Conservation (phyloP, 2,329 filamentous ascomycete genomes). For the Dactylellina parvicollis region DNA sequence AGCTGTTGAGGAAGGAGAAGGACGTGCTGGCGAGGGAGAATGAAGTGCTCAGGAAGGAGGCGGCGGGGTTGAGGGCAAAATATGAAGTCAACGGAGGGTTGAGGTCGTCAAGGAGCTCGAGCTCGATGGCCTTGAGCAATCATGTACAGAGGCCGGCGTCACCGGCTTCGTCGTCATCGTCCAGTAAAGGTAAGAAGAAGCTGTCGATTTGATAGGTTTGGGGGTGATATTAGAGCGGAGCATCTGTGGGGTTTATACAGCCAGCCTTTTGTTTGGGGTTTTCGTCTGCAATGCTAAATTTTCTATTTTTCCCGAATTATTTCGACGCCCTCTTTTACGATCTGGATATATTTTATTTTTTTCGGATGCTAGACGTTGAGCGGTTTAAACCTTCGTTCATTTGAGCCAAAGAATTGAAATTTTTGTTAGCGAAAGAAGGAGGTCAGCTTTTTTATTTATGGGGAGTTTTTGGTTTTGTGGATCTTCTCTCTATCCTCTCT, state of each 20-base stretch:
- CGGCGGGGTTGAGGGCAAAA: conserved; percentile 58
- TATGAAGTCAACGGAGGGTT: conserved; percentile 11
- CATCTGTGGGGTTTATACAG: not conserved
- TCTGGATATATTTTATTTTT: no score
- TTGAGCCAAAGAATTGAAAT: no score
- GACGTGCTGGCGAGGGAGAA: conserved; percentile 68
- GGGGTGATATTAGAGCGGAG: not conserved
- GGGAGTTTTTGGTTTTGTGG: no score
- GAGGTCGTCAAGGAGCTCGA: conserved; percentile 31
- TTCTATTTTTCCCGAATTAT: no score
- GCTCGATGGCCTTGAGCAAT: conserved; percentile 24
- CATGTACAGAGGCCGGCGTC: conserved; percentile 35
- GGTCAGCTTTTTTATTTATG: no score
- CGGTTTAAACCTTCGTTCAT: not conserved
- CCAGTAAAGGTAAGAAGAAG: conserved; percentile 36
- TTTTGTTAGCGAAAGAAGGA: not conserved
- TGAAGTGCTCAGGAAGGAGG: conserved; percentile 67
- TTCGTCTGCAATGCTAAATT: no score
- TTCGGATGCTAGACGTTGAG: not conserved
- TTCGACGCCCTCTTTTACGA: not conserved
- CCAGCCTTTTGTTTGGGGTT: not conserved
- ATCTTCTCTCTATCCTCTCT: no score
- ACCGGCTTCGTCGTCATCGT: conserved; percentile 35
- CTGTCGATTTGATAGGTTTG: conserved; percentile 8
- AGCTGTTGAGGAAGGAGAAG: conserved; percentile 66